Conservation (phyloP, 805 yeast genomes). For the Teunomyces aglyptinius region DNA sequence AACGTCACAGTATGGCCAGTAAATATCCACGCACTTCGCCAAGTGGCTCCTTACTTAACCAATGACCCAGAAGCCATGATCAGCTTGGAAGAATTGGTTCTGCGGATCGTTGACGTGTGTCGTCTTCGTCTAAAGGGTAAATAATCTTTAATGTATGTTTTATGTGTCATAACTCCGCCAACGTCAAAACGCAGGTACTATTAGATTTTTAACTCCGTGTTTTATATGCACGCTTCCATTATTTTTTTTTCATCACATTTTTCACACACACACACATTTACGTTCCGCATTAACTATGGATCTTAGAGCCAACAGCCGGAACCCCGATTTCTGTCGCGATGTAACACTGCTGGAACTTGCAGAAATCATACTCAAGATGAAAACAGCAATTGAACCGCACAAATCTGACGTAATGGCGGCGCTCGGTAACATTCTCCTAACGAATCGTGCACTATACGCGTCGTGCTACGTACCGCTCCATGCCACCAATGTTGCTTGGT, state of each 20-base stretch:
- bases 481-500: constrained; percentile 12
- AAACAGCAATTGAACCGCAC: not conserved
- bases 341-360: no score
- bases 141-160: not conserved
- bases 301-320: no score
- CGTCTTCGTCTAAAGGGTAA: constrained; percentile 10
- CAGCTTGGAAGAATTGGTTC: constrained; percentile 20
- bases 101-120: constrained; percentile 14
- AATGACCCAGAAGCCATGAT: constrained; percentile 18
- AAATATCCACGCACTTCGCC: constrained; percentile 32
- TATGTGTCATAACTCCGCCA: not conserved
- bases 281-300: no score
- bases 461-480: constrained; percentile 15
- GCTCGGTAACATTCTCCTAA: constrained; percentile 24
- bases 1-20: constrained; percentile 35
- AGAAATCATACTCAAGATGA: not conserved
- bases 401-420: constrained; percentile 18
- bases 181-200: not conserved
- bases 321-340: no score
- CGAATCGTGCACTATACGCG: constrained; percentile 20
- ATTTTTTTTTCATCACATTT: no score
- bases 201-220: no score
- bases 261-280: no score
- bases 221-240: no score
- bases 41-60: constrained; percentile 21